phyloP scores from a whole-genome alignment of 2,329 filamentous ascomycete species.

The Elsinoe arachidis region DNA sequence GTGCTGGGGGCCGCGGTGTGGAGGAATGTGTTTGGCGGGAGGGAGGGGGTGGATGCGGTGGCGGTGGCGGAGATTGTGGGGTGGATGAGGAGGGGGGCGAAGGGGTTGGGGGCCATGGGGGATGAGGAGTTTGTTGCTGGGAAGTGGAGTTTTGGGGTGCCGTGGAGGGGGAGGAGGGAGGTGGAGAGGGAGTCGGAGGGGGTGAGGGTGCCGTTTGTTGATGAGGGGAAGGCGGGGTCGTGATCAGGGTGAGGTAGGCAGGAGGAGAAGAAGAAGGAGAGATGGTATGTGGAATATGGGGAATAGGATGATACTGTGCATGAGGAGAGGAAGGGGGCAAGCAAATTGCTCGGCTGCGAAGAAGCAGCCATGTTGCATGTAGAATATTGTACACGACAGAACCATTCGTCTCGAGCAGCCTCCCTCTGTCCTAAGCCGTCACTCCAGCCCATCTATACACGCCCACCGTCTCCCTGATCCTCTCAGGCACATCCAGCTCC shows the following conservation, averaged over 20 bases:
- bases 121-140: conserved; percentile 45
- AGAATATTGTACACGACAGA: conserved; percentile 3
- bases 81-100: conserved; percentile 53
- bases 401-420: not conserved
- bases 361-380: not conserved
- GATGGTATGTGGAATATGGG: conserved; percentile 22
- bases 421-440: not conserved
- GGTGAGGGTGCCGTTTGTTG: conserved; percentile 21
- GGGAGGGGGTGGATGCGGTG: conserved; percentile 52
- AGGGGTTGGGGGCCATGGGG: conserved; percentile 43
- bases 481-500: not conserved
- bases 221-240: conserved; percentile 11
- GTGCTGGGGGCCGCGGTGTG: conserved; percentile 76
- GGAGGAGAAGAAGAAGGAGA: not conserved
- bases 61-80: conserved; percentile 54
- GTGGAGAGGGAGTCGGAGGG: conserved; percentile 28
- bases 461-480: not conserved
- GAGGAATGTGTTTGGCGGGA: conserved; percentile 83
- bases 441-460: conserved; percentile 3
- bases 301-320: not conserved
- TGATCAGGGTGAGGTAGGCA: conserved; percentile 16
- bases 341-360: not conserved
- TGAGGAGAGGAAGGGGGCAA: not conserved
- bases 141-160: conserved; percentile 43
- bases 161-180: conserved; percentile 26